Conservation (phyloP, 2,329 filamentous ascomycete species). For the Xylaria sp. region DNA sequence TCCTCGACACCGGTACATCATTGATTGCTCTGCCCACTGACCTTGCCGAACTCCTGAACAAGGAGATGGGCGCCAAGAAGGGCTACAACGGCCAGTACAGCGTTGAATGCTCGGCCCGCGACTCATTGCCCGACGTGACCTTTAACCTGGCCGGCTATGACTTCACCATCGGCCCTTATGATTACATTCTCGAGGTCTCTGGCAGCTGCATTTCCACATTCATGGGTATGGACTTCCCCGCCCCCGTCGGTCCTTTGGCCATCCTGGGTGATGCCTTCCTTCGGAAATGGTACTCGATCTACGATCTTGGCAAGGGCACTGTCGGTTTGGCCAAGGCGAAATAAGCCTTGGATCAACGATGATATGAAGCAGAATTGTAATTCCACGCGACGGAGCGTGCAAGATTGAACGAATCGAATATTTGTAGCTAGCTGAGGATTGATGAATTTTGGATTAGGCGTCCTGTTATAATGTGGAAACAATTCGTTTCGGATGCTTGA, state of each 20-base stretch:
- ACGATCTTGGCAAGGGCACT: slow-evolving; percentile 87
- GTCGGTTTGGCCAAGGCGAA: slow-evolving; percentile 90
- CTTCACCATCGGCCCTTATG: slow-evolving; percentile 85
- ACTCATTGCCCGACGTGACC: slow-evolving; percentile 84
- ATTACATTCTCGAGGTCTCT: slow-evolving; percentile 96
- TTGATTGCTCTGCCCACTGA: slow-evolving; percentile 92
- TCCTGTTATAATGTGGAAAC: neutral
- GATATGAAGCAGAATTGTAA: neutral
- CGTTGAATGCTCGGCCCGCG: slow-evolving; percentile 84
- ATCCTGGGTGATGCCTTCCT: slow-evolving; percentile 91
- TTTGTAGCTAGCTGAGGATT: neutral
- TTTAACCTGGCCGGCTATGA: slow-evolving; percentile 91
- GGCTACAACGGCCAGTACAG: slow-evolving; percentile 96
- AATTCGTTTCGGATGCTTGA: neutral
- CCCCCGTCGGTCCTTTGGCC: slow-evolving; percentile 86
- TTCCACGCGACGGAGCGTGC: neutral
- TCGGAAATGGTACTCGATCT: slow-evolving; percentile 92
- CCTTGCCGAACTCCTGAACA: slow-evolving; percentile 94
- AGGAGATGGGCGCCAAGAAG: slow-evolving; percentile 98
- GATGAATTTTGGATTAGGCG: neutral
- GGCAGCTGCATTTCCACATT: slow-evolving; percentile 97
- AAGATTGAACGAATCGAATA: slow-evolving; percentile 5
- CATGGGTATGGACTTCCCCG: slow-evolving; percentile 94
- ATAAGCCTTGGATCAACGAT: neutral
- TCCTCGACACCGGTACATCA: slow-evolving; percentile 97